A percentile compares a stretch with the other conserved stretches of the same genome.
Conservation (phyloP, 2,329 filamentous ascomycete genomes). For the Penicillium aurantiogriseum region DNA sequence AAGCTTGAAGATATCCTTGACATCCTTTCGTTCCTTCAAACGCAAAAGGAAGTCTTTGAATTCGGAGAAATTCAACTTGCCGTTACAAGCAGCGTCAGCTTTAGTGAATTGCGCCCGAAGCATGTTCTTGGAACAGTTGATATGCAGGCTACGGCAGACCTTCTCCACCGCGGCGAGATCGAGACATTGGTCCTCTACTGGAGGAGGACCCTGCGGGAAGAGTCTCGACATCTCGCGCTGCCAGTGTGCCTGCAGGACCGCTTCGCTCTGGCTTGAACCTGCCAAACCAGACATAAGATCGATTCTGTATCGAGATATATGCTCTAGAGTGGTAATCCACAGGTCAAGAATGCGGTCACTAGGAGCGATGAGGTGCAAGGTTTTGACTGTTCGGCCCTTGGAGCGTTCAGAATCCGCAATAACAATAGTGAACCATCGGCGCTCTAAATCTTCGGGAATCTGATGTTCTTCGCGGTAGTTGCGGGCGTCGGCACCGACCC, state of each 20-base stretch:
- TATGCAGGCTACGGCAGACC: slow-evolving; percentile 85
- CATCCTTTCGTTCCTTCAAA: slow-evolving; percentile 80
- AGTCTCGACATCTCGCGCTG: slow-evolving; percentile 74
- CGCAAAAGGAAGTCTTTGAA: slow-evolving; percentile 81
- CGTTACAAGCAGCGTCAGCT: slow-evolving; percentile 64
- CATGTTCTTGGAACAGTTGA: slow-evolving; percentile 77
- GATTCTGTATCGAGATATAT: slow-evolving; percentile 80
- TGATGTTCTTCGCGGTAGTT: slow-evolving; percentile 86
- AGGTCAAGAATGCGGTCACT: slow-evolving; percentile 68
- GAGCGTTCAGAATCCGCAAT: slow-evolving; percentile 76
- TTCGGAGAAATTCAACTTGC: slow-evolving; percentile 71
- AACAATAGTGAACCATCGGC: slow-evolving; percentile 84
- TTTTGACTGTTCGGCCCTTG: slow-evolving; percentile 69
- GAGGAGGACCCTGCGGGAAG: slow-evolving; percentile 44
- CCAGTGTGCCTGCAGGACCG: slow-evolving; percentile 82
- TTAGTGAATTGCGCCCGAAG: slow-evolving; percentile 71
- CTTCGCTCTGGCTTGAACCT: slow-evolving; percentile 70
- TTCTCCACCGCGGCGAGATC: slow-evolving; percentile 76
- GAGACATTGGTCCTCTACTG: slow-evolving; percentile 66
- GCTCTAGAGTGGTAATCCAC: slow-evolving; percentile 82
- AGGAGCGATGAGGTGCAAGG: slow-evolving; percentile 81
- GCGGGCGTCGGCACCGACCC: slow-evolving; percentile 76
- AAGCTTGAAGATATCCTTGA: slow-evolving; percentile 68
- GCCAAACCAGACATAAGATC: slow-evolving; percentile 88
- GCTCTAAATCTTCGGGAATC: slow-evolving; percentile 64